Evolutionary conservation across 2,329 filamentous ascomycete genomes (phyloP), one percentile per base, ranked within the genome.

Genomic region (Pseudogymnoascus destructans): DNA sequence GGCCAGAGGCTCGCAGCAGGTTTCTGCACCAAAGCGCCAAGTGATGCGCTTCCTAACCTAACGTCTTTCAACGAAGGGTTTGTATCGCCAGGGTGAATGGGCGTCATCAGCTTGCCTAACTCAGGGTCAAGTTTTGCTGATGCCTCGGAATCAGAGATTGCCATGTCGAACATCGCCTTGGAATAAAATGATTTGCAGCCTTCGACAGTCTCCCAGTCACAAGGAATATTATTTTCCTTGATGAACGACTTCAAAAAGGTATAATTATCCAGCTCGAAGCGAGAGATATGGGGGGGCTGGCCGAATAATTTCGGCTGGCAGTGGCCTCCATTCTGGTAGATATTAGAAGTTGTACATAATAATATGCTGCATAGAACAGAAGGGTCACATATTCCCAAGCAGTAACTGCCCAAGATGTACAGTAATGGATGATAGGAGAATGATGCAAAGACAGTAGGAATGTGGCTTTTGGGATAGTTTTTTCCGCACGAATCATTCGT

Each of bases 1-100:
- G 89, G 89, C 86, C 86, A 91, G 49, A 89, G 68, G 64, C 81
- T 82, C 0, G 83, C 86, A 0, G 87, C 87, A 40, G 80, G 73
- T 38, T 74, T 73, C 61, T 85, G 85, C 13, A 85, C 72, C 3
- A 89, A 76, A 5, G 82, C 86, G 2, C 84, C 87, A 6, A 77
- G 67, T 5, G 46, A 52, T 30, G 46, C 25, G 15, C 17, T 13
- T 23, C 46, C 46, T 1, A 85, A 71, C 3, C 82, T 74, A 21
- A 87, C 74, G 32, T 71, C 71, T 25, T 70, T 72, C 3, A 88
- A 71, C 1, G 68, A 66, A 1, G 68, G 66, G 23, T 63, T 64
- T 11, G 60, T 62, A 4, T 69, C 69, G 10, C 66, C 59, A 52
- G 65, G 67, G 3, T 66, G 66, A 10, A 72, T 61, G 7, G 64